These are phyloP conservation scores for Trichoderma orchidacearum DNA, from an alignment of 495 filamentous ascomycete genomes.

Conservation along the genomic window DNA sequence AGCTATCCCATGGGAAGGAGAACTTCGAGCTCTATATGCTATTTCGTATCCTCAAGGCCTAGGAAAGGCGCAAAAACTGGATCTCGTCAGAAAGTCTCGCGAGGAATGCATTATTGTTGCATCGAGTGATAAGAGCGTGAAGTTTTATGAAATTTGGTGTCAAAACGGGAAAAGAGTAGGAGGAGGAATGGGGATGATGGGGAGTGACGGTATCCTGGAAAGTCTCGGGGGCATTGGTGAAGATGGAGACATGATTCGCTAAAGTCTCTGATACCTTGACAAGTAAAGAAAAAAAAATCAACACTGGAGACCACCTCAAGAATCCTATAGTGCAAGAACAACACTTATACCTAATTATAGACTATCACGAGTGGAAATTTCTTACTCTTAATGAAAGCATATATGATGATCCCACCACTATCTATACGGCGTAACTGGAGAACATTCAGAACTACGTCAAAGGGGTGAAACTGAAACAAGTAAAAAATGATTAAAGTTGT, in stretches of 20 bases:
- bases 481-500: neutral
- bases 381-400: too few species aligned
- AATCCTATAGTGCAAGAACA: conserved; percentile 1
- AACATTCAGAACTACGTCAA: too few species aligned
- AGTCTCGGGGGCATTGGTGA: conserved; percentile 73
- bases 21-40: conserved; percentile 67
- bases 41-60: conserved; percentile 54
- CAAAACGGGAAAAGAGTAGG: conserved; percentile 43
- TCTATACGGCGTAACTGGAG: too few species aligned
- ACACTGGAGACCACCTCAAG: neutral
- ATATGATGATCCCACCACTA: too few species aligned
- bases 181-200: conserved; percentile 52
- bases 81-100: conserved; percentile 41
- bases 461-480: too few species aligned
- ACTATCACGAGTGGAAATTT: neutral
- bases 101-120: conserved; percentile 93
- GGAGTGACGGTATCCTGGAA: conserved; percentile 82
- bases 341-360: neutral
- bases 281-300: neutral
- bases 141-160: conserved; percentile 92
- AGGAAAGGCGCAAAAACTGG: conserved; percentile 6
- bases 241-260: conserved; percentile 49
- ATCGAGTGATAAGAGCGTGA: conserved; percentile 84
- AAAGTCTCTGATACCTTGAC: neutral
- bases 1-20: conserved; percentile 75